Evolutionary conservation across 352 stramenopile genomes (phyloP), one percentile per base, ranked within the genome.

Genomic region (Globisporangium cystogenes): DNA sequence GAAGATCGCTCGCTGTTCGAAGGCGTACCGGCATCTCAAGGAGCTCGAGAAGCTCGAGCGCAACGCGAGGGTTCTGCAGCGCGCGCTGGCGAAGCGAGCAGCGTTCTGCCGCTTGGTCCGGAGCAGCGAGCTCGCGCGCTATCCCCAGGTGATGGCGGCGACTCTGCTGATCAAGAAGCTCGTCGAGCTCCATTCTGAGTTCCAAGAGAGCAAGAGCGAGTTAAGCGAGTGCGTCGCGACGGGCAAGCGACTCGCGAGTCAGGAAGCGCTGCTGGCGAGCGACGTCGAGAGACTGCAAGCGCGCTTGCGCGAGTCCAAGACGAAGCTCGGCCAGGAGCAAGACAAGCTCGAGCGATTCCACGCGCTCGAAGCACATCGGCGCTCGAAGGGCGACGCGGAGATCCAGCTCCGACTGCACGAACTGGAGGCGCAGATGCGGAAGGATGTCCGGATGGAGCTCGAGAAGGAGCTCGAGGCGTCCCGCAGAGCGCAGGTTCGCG

Each of bases 381-480:
- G 70, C 24, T 24, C 68, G 1, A 86, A 86, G 57, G 76, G 85
- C 11, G 74, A 84, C 23, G 66, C 74, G 43, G 21, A 26, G 7
- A 68, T 67, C 24, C 53, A 69, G 10, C 63, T 65, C 21, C 56
- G 68, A 16, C 57, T 89, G 16, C 49, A 68, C 16, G 64, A 74
- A 15, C 57, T 78, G 26, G 76, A 87, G 53, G 44, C 11, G 21
- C 48, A 56, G 16, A 86, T 79, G 61, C 65, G 78, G 2, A 52
- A 64, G 26, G 57, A 82, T 16, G 83, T 90, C 53, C 78, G 78
- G 15, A 47, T 75, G 35, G 81, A 88, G 20, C 61, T 92, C 1
- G 81, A 90, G 59, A 67, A 68, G n/a, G 72, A 87, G 47, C 56
- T 83, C 1, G 74, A 92, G 41, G 68, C 67, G 0, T 49, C 68